Percentiles rank a stretch among this genome's conserved stretches.
Conservation (phyloP, 345 rosid species). For the Camelina laxa region DNA sequence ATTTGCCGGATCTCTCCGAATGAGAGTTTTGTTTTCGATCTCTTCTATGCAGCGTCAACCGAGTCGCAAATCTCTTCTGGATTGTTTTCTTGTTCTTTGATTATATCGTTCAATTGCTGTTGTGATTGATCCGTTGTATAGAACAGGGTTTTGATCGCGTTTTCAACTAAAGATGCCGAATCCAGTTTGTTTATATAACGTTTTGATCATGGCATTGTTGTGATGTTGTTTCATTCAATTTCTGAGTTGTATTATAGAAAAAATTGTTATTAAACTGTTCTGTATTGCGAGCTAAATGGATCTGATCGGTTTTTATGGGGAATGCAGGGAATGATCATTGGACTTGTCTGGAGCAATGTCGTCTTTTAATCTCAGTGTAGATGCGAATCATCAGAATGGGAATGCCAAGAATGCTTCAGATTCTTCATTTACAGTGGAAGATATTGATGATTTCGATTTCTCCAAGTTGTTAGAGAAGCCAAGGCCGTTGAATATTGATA, state of each 20-base stretch:
- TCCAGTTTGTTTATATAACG: background rate
- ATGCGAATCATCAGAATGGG: slow-evolving; percentile 50
- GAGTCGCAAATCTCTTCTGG: slow-evolving; percentile 4
- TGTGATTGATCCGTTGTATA: background rate
- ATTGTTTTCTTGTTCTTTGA: slow-evolving; percentile 23
- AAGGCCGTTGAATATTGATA: slow-evolving; percentile 70
- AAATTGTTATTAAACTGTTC: slow-evolving; percentile 8
- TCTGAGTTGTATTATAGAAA: slow-evolving; percentile 7
- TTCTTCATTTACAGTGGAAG: slow-evolving; percentile 40
- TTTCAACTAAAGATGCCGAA: slow-evolving; percentile 1
- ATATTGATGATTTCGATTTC: slow-evolving; percentile 64
- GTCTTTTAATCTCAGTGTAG: slow-evolving; percentile 36
- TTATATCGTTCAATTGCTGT: background rate
- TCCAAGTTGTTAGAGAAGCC: slow-evolving; percentile 73
- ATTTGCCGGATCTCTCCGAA: slow-evolving; percentile 24
- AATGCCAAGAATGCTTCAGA: slow-evolving; percentile 41
- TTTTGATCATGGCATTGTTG: slow-evolving; percentile 25
- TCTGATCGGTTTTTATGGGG: slow-evolving; percentile 22
- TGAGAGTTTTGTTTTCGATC: slow-evolving; percentile 29
- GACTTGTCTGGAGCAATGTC: slow-evolving; percentile 48
- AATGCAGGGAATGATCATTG: slow-evolving; percentile 38
- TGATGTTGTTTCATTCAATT: slow-evolving; percentile 5
- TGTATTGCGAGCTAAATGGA: slow-evolving; percentile 6
- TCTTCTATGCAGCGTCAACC: background rate
- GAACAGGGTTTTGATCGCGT: background rate